Percentiles rank a stretch among this genome's conserved stretches.
Conservation (phyloP, 1,139 yeast species). For the Taiozyma sp. region DNA sequence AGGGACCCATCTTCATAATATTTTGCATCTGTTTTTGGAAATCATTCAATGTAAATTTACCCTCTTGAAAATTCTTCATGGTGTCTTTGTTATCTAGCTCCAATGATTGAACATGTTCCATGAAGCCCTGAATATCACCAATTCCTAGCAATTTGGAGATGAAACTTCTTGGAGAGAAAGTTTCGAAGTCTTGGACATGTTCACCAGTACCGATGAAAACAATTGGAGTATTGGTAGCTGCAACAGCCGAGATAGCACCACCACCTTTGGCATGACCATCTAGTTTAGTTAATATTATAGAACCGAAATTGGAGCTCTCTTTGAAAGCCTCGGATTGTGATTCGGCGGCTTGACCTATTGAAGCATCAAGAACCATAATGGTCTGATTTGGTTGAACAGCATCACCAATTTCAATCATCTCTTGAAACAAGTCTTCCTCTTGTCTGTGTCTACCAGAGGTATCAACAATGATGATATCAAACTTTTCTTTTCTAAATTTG, state of each 20-base stretch:
- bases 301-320: constrained; percentile 90
- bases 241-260: constrained; percentile 98
- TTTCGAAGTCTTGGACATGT: constrained; percentile 89
- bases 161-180: constrained; percentile 86
- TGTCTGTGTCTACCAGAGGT: constrained; percentile 98
- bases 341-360: constrained; percentile 98
- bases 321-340: constrained; percentile 92
- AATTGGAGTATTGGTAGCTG: constrained; percentile 95
- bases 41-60: constrained; percentile 88
- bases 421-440: constrained; percentile 86
- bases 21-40: constrained; percentile 95
- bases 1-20: constrained; percentile 94
- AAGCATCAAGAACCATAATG: constrained; percentile 95
- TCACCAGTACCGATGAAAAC: constrained; percentile 98
- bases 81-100: constrained; percentile 91
- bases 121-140: constrained; percentile 90
- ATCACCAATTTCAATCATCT: constrained; percentile 89
- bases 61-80: constrained; percentile 90
- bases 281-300: constrained; percentile 92
- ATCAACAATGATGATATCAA: constrained; percentile 92
- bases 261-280: constrained; percentile 99
- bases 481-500: constrained; percentile 85
- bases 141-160: constrained; percentile 88
- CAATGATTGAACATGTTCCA: constrained; percentile 89
- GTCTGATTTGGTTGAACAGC: constrained; percentile 91